Percentiles rank a stretch among this genome's conserved stretches.
These are phyloP conservation scores for Malus sylvestris DNA, from an alignment of 306 rosid species.

Conservation along the genomic window DNA sequence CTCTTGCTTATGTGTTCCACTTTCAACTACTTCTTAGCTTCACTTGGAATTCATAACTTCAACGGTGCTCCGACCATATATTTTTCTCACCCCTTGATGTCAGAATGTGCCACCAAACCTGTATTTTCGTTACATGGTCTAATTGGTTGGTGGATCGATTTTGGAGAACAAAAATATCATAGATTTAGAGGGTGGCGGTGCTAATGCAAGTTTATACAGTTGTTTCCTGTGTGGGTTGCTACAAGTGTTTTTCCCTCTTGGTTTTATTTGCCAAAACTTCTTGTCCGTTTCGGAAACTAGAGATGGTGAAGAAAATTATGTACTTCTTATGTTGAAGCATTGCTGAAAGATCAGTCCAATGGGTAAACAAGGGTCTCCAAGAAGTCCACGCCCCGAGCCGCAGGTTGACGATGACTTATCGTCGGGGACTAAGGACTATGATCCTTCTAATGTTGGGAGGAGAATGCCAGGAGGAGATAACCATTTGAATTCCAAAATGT, in stretches of 20 bases:
- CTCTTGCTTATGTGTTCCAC: constrained; percentile 28
- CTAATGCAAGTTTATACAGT: neutral
- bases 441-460: constrained; percentile 42
- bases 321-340: constrained; percentile 14
- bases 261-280: neutral
- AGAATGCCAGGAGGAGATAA: constrained; percentile 42
- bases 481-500: constrained; percentile 46
- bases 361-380: constrained; percentile 47
- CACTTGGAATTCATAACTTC: constrained; percentile 46
- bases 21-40: constrained; percentile 67
- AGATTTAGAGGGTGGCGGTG: constrained; percentile 5
- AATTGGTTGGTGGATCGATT: constrained; percentile 38
- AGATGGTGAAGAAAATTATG: neutral
- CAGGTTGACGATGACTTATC: constrained; percentile 14
- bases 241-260: constrained; percentile 8
- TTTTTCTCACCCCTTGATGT: neutral
- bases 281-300: neutral
- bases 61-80: constrained; percentile 5
- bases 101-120: constrained; percentile 34
- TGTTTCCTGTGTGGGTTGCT: neutral
- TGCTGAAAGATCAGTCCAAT: constrained; percentile 18
- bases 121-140: constrained; percentile 5
- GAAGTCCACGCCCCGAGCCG: constrained; percentile 38
- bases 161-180: constrained; percentile 17
- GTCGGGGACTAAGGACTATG: constrained; percentile 46